Conservation (phyloP, 352 stramenopile genomes). For the Phytophthora pinifolia region DNA sequence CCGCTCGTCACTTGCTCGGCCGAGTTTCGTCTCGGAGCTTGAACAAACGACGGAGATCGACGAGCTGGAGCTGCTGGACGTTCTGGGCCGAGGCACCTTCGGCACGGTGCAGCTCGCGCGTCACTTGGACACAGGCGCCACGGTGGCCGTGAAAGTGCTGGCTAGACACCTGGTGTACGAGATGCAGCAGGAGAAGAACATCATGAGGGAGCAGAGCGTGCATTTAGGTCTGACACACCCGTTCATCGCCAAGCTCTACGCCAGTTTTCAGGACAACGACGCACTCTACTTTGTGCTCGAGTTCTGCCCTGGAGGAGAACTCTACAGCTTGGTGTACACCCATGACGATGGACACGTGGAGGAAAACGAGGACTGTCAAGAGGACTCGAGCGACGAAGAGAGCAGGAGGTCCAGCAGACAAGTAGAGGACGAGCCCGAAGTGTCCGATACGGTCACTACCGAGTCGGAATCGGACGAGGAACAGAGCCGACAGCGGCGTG, state of each 20-base stretch:
- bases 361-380: constrained; percentile 18
- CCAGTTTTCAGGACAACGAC: constrained; percentile 72
- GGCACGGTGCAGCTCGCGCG: constrained; percentile 68
- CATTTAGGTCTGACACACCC: constrained; percentile 57
- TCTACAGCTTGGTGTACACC: constrained; percentile 89
- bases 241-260: constrained; percentile 61
- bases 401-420: constrained; percentile 19
- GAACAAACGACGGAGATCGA: constrained; percentile 26
- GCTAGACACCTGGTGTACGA: constrained; percentile 42
- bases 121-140: constrained; percentile 50
- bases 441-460: constrained; percentile 26
- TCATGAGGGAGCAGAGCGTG: constrained; percentile 68
- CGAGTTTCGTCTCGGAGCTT: constrained; percentile 25
- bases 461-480: constrained; percentile 53
- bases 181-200: constrained; percentile 67
- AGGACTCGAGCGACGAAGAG: constrained; percentile 19
- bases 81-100: constrained; percentile 72
- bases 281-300: constrained; percentile 80
- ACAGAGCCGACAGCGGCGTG: constrained; percentile 16
- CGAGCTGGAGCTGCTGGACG: constrained; percentile 63
- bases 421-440: constrained; percentile 17
- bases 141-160: constrained; percentile 67
- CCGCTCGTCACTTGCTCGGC: constrained; percentile 15
- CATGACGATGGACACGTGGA: constrained; percentile 35
- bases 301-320: constrained; percentile 67